Evolutionary conservation across 2,329 filamentous ascomycete genomes (phyloP), one percentile per base, ranked within the genome.

Genomic region (Aureobasidium sp.): DNA sequence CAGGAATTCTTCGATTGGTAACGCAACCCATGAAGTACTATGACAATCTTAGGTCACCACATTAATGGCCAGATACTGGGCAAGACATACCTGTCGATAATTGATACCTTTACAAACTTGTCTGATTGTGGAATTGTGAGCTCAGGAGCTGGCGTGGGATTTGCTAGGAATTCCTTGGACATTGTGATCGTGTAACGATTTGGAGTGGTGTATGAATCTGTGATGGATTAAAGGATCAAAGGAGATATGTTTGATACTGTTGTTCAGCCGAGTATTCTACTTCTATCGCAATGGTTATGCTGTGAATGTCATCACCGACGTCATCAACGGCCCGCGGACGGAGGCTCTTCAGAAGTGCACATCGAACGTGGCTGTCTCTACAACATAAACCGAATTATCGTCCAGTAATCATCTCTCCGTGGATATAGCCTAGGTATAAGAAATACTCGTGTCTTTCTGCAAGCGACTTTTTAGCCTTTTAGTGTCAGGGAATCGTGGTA

Each of bases 91-190:
- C 59, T 66, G 50, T 69, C 66, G 34, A 69, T 65, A 38, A 63
- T 63, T 54, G 66, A 68, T 25, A 68, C 64, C 32, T 64, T 66
- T 30, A 69, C 65, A 10, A 61, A 59, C 16, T 50, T 56, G 29
- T 61, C 56, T 2, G 64, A 68, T 30, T 57, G 10, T 12, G 67
- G 66, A 19, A 69, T 66, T 16, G 65, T 62, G 27, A 68, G 60
- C 34, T 62, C 51, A 34, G 64, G 65, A 17, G 65, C 63, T 29
- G 61, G 47, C 39, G 66, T 65, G 1, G 65, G 60, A 34, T 58
- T 4, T 11, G 41, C 55, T 19, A 64, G 44, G 32, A 55, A 58
- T 27, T 57, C 39, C 38, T 59, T 38, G 19, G 59, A 47, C 61
- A 63, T 62, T 12, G 14, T 58, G 34, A 19, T 10, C 10, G 6